These are phyloP conservation scores for Globisporangium canariense DNA, from an alignment of 352 stramenopile species.

Conservation along the genomic window DNA sequence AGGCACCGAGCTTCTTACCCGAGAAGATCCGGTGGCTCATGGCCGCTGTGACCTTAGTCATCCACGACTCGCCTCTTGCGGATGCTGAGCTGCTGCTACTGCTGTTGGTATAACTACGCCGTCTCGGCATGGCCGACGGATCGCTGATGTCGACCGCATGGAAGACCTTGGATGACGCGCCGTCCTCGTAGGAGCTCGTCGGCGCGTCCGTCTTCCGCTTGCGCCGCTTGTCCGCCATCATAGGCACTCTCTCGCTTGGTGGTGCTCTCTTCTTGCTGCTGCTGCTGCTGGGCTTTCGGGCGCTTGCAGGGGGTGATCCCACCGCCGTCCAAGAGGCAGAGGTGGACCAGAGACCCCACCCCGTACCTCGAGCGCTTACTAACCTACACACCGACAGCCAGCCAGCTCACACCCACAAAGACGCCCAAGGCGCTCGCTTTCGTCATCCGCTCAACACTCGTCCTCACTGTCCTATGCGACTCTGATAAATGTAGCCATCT, in stretches of 20 bases:
- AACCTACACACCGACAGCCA: not conserved
- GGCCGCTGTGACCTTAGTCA: slow-evolving; percentile 54
- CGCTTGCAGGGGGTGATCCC: not conserved
- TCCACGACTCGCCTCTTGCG: slow-evolving; percentile 51
- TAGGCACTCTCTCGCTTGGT: slow-evolving; percentile 12
- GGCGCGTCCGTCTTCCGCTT: slow-evolving; percentile 25
- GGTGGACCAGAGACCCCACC: not conserved
- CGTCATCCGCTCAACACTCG: not conserved
- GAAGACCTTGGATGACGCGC: slow-evolving; percentile 29
- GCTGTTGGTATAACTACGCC: slow-evolving; percentile 26
- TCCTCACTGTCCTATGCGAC: slow-evolving; percentile 2
- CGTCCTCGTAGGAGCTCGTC: slow-evolving; percentile 22
- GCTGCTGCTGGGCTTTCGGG: not conserved
- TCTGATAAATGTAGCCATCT: slow-evolving; percentile 3
- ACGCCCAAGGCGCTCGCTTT: not conserved
- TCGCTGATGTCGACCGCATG: slow-evolving; percentile 31
- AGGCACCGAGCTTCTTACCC: slow-evolving; percentile 40
- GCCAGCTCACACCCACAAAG: not conserved
- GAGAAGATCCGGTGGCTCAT: slow-evolving; percentile 69
- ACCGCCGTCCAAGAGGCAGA: slow-evolving; percentile 3
- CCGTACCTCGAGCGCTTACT: too few species aligned
- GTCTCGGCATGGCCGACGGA: slow-evolving; percentile 1
- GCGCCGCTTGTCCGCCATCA: slow-evolving; percentile 40
- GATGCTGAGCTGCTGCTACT: slow-evolving; percentile 19
- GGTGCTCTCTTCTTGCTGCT: not conserved